These are phyloP conservation scores for Xylaria bambusicola DNA, from an alignment of 495 filamentous ascomycete genomes.

Conservation along the genomic window DNA sequence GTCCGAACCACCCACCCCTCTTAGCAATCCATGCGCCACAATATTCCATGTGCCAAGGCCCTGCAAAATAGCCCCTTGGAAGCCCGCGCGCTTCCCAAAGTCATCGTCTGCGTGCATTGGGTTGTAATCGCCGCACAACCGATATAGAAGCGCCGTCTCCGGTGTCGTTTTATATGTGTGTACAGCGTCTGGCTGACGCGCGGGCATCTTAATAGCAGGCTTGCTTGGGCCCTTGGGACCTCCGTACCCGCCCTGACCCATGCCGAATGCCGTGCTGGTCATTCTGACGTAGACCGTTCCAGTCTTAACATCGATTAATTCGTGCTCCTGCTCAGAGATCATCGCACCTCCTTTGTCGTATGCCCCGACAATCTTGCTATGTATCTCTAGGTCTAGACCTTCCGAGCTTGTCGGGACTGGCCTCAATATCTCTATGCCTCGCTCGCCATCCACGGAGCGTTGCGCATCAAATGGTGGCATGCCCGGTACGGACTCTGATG, in stretches of 20 bases:
- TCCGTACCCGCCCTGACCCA: constrained; percentile 35
- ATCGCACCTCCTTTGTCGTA: constrained; percentile 35
- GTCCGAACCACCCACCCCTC: constrained; percentile 27
- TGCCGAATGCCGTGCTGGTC: constrained; percentile 29
- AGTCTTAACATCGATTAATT: constrained; percentile 28
- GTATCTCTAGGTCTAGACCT: constrained; percentile 32
- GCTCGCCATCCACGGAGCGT: constrained; percentile 34
- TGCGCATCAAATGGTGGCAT: constrained; percentile 33
- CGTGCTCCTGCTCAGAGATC: constrained; percentile 30
- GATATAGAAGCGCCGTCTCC: constrained; percentile 32
- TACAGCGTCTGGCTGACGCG: constrained; percentile 29
- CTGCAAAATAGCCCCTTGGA: constrained; percentile 33
- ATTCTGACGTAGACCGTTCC: constrained; percentile 28
- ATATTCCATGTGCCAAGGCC: constrained; percentile 39
- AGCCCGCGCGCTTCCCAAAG: constrained; percentile 30
- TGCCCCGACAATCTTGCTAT: constrained; percentile 28
- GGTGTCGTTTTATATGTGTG: constrained; percentile 27
- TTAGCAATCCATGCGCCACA: constrained; percentile 32
- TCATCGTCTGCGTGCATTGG: constrained; percentile 36
- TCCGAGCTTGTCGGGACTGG: constrained; percentile 24
- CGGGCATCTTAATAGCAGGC: constrained; percentile 19
- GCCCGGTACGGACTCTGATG: constrained; percentile 26
- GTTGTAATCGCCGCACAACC: constrained; percentile 39
- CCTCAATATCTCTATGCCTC: constrained; percentile 31
- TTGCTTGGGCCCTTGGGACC: constrained; percentile 29